Conservation (phyloP, 768 basidiomycete genomes). For the Hemileccinum impolitum region DNA sequence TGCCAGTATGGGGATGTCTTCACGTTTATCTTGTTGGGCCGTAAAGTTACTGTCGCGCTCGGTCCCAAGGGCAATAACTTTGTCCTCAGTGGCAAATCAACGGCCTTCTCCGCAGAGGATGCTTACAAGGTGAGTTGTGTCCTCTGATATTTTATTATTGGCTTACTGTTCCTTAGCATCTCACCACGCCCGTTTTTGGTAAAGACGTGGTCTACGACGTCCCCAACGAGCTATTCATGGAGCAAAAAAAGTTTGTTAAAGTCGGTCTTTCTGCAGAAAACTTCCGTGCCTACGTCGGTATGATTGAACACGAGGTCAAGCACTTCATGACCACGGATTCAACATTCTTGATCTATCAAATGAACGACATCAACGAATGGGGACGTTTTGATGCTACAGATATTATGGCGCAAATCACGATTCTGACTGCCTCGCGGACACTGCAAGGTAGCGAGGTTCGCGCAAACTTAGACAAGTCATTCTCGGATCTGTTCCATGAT, state of each 20-base stretch:
- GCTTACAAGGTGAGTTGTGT: constrained; percentile 74
- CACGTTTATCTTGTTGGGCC: constrained; percentile 88
- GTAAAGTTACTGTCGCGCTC: constrained; percentile 86
- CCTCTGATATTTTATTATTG: background rate
- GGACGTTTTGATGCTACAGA: constrained; percentile 71
- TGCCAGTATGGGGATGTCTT: constrained; percentile 93
- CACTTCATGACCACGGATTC: constrained; percentile 67
- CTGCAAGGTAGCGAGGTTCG: constrained; percentile 93
- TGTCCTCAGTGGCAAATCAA: constrained; percentile 89
- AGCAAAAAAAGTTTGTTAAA: constrained; percentile 98
- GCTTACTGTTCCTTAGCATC: constrained; percentile 48
- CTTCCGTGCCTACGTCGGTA: constrained; percentile 77
- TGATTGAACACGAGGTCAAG: constrained; percentile 75
- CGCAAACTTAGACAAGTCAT: constrained; percentile 69
- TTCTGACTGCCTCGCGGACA: constrained; percentile 90
- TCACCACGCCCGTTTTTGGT: constrained; percentile 94
- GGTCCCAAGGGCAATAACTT: constrained; percentile 93
- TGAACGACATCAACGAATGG: constrained; percentile 72
- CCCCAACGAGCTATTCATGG: constrained; percentile 96
- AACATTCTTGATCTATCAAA: constrained; percentile 59
- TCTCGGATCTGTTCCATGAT: constrained; percentile 81
- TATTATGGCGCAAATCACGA: constrained; percentile 83
- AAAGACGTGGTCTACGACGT: constrained; percentile 97
- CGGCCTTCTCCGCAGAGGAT: constrained; percentile 91
- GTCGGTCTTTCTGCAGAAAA: constrained; percentile 91